phyloP scores from a whole-genome alignment of 306 rosid species.

The Rubus parviflorus region DNA sequence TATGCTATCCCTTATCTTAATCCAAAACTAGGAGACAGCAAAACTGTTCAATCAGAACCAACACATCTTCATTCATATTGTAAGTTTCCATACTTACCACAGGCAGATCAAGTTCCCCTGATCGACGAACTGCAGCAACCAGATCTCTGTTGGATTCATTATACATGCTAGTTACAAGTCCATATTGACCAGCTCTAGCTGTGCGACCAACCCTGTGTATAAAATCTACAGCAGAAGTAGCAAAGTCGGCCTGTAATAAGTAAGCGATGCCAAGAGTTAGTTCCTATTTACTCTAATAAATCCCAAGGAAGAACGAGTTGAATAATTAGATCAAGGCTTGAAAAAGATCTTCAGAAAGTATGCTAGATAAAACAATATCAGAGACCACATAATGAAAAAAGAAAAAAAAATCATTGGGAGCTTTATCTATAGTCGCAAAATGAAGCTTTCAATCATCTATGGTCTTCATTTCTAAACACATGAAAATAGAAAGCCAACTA shows the following conservation, averaged over 20 bases:
- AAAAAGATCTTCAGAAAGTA: background rate
- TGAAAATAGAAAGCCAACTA: background rate
- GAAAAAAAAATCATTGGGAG: background rate
- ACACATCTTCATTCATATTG: background rate
- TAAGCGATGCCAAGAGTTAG: slow-evolving; percentile 28
- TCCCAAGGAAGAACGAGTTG: background rate
- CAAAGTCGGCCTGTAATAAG: slow-evolving; percentile 80
- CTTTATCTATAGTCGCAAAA: background rate
- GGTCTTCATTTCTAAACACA: background rate
- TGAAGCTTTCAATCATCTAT: background rate
- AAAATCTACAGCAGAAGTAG: slow-evolving; percentile 94
- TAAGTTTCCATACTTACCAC: slow-evolving; percentile 53
- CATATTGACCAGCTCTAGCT: slow-evolving; percentile 91
- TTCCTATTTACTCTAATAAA: slow-evolving; percentile 9
- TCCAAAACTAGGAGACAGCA: background rate
- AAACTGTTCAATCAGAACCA: slow-evolving; percentile 6
- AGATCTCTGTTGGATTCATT: slow-evolving; percentile 81
- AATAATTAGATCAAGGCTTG: background rate
- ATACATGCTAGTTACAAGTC: slow-evolving; percentile 78
- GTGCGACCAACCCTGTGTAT: slow-evolving; percentile 90
- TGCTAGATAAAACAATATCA: background rate
- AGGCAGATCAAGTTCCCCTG: slow-evolving; percentile 69
- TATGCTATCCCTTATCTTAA: background rate
- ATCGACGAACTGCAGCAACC: slow-evolving; percentile 74
- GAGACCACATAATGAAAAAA: background rate